Evolutionary conservation across 208 protist species (phyloP), one percentile per base, ranked within the genome.

Genomic region (Trypanosoma theileri): DNA sequence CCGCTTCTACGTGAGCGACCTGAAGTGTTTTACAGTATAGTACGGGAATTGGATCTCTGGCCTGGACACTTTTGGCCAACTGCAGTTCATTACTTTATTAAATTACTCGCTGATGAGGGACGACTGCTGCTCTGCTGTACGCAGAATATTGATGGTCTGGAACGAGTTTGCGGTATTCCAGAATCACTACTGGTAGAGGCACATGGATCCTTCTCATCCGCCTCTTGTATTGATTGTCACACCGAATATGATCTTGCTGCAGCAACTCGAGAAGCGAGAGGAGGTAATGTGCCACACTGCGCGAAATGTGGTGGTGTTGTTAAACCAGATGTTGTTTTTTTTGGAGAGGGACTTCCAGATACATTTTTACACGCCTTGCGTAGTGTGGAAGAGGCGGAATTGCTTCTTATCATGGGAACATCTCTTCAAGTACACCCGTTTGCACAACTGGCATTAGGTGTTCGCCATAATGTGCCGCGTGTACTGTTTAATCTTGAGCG

Each of bases 321-420:
- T 6, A 99, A 99, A 73, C 98, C 98, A 7, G 91, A 98, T 71
- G 91, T 99, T 42, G 94, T 98, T 16, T 98, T 99, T 55, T 99
- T 98, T 70, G 96, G 96, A 28, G 97, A 99, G 69, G 66, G 75
- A 35, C 81, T 99, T 13, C 98, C 97, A 1, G 69, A 87, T 14
- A 52, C 71, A 4, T 98, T 98, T 71, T 92, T 89, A 21, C 35
- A 86, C 19, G 59, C 75, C 21, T 50, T 94, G 14, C 59, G 80
- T n/a, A 94, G 97, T 76, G 82, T 96, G 3, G 57, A 63, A 22
- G 59, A 71, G 26, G 91, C 89, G 56, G 89, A 98, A 52, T 42
- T 98, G 1, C 66, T 98, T 12, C 79, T 99, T 50, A 91, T 99
- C 17, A 90, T 98, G 55, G 98, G 98, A 31, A 98, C 97, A 1